Evolutionary conservation across 139 green algal species (phyloP), one percentile per base, ranked within the genome.

Genomic region (Chlamydomonas incerta): DNA sequence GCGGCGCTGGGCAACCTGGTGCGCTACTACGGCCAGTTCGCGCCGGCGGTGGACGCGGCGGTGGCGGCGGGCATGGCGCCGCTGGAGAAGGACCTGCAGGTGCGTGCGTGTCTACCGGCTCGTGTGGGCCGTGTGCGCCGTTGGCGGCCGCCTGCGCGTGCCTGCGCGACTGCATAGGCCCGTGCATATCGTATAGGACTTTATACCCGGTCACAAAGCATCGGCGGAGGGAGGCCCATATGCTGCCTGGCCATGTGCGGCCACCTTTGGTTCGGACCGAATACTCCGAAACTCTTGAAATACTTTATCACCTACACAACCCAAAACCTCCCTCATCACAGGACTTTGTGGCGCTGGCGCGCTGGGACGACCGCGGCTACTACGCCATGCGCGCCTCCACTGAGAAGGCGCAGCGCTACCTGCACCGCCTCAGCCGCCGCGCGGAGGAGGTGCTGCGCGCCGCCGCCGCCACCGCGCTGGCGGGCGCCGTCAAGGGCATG

Each of bases 341-440:
- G 63, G 97, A 99, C 89, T 99, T 99, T 93, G 96, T 99, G 35
- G 80, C 89, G 70, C 92, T 99, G 71, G 94, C 96, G n/a, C 97
- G 96, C 86, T 99, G 98, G 98, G 98, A 99, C 88, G 97, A 99
- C 91, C 90, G 96, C 17, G 96, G 96, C 52, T 98, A 97, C 91
- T 98, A 99, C 85, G 92, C 95, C 1, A 90, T 98, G 92, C 91
- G 91, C 66, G 77, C 84, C 4, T 92, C 88, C 60, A 95, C 90
- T 10, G 97, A 99, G 81, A 97, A 96, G 86, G 93, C 94, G 14
- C 93, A 98, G 88, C 90, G 97, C 47, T 93, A 98, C 84, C 91
- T 99, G 83, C 95, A 98, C 90, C 80, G 90, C 68, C 87, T 95
- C 69, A 71, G 82, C 26, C 80, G 89, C 2, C 83, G 90, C 11